Base-by-base conservation (phyloP, 2,329 filamentous ascomycete species). In the Exophiala dermatitidis region DNA sequence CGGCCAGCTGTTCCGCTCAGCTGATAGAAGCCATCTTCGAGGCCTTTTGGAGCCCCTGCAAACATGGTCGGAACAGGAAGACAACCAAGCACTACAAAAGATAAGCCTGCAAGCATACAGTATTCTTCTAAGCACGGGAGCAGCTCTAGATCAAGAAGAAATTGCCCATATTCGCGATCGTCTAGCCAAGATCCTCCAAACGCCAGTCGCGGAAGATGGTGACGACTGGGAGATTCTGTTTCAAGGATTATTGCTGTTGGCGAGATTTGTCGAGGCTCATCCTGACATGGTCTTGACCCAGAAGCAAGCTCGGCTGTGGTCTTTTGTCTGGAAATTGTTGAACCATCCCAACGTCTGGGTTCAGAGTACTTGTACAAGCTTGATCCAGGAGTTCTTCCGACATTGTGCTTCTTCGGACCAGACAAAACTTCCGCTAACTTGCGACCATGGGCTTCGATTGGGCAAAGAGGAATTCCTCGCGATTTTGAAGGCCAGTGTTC, bases 41-140 rank as follows among this genome's bases (percentile, higher is more conserved):
- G 84, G 80, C 44, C 90, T 95, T 65, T 71, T 93, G 36, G 72
- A 72, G 0, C 77, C 90, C 42, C 73, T 96, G 52, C 81, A 82
- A 54, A 77, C 79, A 1, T 96, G 90, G 89, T 67, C 93, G 12
- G 82, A 82, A 52, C 84, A 90, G 63, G 80, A 83, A 5, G 83
- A 85, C 6, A 90, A 94, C 59, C 65, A 79, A 10, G 76, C 84
- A 0, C 79, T 95, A 29, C 76, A 84, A 46, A 81, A 83, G 54
- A 80, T 91, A 26, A 87, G 85, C 1, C 75, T 96, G 49, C 86
- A 93, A 66, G 82, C 86, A 31, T 95, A 90, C 72, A 80, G 83
- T 1, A 82, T 93, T 47, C 95, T 91, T 68, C 86, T 95, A 53
- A 86, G 93, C 55, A 80, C 79, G 0, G 78, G 79, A 33, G 80